phyloP scores from a whole-genome alignment of 306 rosid genomes.

The Glycyrrhiza uralensis region DNA sequence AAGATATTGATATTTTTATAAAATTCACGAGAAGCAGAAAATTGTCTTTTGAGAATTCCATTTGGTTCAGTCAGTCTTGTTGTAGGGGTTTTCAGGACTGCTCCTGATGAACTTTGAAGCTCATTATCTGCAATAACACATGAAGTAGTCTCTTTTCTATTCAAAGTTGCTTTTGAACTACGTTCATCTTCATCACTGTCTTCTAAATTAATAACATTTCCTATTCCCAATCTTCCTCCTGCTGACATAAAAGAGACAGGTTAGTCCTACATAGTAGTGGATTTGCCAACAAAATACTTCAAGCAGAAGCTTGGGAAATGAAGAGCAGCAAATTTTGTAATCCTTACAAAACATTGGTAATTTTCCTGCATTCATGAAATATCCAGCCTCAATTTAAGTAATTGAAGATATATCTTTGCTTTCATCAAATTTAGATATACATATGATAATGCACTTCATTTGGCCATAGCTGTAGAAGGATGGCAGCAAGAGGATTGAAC shows the following conservation, averaged over 20 bases:
- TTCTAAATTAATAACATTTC: neutral
- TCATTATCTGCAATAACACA: neutral
- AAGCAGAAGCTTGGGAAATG: neutral
- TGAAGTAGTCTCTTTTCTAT: neutral
- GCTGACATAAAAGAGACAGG: neutral
- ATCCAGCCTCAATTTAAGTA: neutral
- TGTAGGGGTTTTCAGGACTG: neutral
- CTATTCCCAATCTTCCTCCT: neutral
- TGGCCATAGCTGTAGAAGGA: neutral
- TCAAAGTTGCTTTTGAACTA: neutral
- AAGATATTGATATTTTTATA: neutral
- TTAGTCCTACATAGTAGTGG: neutral
- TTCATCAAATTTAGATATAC: neutral
- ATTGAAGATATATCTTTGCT: neutral
- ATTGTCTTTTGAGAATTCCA: slow-evolving; percentile 10
- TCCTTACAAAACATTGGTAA: neutral
- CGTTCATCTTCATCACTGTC: slow-evolving; percentile 12
- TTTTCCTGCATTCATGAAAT: neutral
- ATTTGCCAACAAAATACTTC: neutral
- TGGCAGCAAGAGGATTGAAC: neutral
- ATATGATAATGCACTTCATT: neutral
- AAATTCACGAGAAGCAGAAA: neutral
- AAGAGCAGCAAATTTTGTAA: neutral
- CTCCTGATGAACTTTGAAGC: slow-evolving; percentile 7
- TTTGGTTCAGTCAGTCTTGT: neutral